These are phyloP conservation scores for Collariella sp. DNA, from an alignment of 495 filamentous ascomycete species.

Conservation along the genomic window DNA sequence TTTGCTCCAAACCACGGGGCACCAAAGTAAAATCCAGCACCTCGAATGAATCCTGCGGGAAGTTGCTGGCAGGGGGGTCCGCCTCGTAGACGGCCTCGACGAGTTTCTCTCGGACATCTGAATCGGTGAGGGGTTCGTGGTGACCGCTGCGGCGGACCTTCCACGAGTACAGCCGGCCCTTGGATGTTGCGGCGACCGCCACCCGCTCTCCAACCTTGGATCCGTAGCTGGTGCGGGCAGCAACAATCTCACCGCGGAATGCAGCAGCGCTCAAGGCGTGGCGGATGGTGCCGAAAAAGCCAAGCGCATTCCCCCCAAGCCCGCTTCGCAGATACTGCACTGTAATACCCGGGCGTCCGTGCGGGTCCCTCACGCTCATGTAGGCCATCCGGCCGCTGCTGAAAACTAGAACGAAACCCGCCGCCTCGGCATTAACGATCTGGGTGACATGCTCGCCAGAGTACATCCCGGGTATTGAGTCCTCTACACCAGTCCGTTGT, in stretches of 20 bases:
- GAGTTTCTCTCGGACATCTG: constrained; percentile 31
- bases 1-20: constrained; percentile 34
- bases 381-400: constrained; percentile 81
- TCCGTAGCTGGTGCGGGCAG: constrained; percentile 60
- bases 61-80: constrained; percentile 18
- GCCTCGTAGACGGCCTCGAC: constrained; percentile 27
- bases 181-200: constrained; percentile 64
- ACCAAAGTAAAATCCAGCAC: constrained; percentile 43
- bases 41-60: constrained; percentile 36
- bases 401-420: constrained; percentile 74
- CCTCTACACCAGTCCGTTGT: constrained; percentile 68
- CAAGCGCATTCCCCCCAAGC: constrained; percentile 39
- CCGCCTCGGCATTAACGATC: constrained; percentile 68
- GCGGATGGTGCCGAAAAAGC: constrained; percentile 70
- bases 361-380: constrained; percentile 70
- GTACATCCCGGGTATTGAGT: constrained; percentile 58
- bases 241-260: constrained; percentile 65
- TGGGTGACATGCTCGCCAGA: constrained; percentile 70
- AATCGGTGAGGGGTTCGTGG: constrained; percentile 44
- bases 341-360: constrained; percentile 72
- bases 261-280: constrained; percentile 57
- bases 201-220: constrained; percentile 74
- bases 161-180: constrained; percentile 74
- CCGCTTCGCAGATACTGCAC: constrained; percentile 62
- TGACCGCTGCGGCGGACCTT: constrained; percentile 75